A percentile compares a stretch with the other conserved stretches of the same genome.
Conservation (phyloP, 768 basidiomycete species). For the Phylloporus sp. region DNA sequence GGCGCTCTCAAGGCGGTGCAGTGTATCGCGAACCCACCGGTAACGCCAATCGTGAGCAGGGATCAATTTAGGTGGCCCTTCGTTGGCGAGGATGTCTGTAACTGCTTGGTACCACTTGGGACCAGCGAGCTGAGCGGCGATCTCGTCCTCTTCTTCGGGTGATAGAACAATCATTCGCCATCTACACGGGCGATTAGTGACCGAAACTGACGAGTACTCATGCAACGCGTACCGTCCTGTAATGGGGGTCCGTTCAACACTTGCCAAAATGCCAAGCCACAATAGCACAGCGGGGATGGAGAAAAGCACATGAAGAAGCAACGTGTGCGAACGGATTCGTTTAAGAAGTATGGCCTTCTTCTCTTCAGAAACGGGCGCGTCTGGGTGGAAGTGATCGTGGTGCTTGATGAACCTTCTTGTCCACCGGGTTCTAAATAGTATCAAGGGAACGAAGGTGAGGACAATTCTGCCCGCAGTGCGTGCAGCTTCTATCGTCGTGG, state of each 20-base stretch:
- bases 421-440: constrained; percentile 55
- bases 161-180: constrained; percentile 87
- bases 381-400: constrained; percentile 31
- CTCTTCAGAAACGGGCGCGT: constrained; percentile 48
- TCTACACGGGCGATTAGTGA: constrained; percentile 35
- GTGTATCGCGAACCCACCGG: constrained; percentile 75
- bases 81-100: constrained; percentile 64
- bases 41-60: constrained; percentile 85
- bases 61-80: constrained; percentile 59
- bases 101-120: constrained; percentile 85
- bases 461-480: constrained; percentile 67
- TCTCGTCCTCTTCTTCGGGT: constrained; percentile 88
- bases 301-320: constrained; percentile 50
- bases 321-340: constrained; percentile 45
- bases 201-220: background rate
- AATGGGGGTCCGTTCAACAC: constrained; percentile 71
- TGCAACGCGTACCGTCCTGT: constrained; percentile 68
- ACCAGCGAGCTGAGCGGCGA: constrained; percentile 77
- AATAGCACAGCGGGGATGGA: constrained; percentile 58
- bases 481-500: constrained; percentile 65
- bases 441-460: constrained; percentile 68
- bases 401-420: constrained; percentile 48
- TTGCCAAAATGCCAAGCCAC: constrained; percentile 65
- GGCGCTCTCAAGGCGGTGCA: constrained; percentile 70
- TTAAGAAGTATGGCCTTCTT: constrained; percentile 45